Evolutionary conservation across 169 alveolate genomes (phyloP).

Genomic region (Plasmodium falciparum): DNA sequence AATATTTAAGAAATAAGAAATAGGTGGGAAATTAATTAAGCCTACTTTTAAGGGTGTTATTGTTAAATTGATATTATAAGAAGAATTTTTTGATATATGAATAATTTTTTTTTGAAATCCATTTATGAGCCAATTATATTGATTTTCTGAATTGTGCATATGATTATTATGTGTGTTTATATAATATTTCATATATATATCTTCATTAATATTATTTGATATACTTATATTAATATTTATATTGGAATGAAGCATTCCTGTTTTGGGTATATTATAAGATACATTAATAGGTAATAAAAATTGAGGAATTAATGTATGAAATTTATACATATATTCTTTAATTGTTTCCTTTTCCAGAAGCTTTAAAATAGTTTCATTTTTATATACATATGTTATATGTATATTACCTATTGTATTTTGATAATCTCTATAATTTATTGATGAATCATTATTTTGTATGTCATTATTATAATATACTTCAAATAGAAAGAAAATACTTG

Average conservation of each 20-base stretch:
- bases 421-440: constrained; percentile 12
- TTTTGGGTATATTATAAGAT: constrained; percentile 63
- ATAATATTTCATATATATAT: constrained; percentile 60
- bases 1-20: constrained; percentile 51
- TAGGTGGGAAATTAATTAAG: constrained; percentile 66
- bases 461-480: constrained; percentile 27
- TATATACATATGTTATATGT: constrained; percentile 39
- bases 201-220: constrained; percentile 42
- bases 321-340: constrained; percentile 22
- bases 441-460: not conserved
- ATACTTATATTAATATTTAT: constrained; percentile 32
- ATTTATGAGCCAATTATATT: constrained; percentile 64
- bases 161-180: constrained; percentile 27
- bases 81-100: constrained; percentile 46
- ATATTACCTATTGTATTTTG: constrained; percentile 38
- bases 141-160: not conserved
- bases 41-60: constrained; percentile 68
- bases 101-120: constrained; percentile 69
- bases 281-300: constrained; percentile 55
- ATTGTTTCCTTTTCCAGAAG: not conserved
- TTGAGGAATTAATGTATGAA: constrained; percentile 32
- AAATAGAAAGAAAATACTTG: constrained; percentile 42
- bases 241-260: constrained; percentile 37
- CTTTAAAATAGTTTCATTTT: not conserved
- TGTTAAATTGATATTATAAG: constrained; percentile 40